Conservation (phyloP, 805 yeast genomes). For the Lipomyces spencermartinsiae region DNA sequence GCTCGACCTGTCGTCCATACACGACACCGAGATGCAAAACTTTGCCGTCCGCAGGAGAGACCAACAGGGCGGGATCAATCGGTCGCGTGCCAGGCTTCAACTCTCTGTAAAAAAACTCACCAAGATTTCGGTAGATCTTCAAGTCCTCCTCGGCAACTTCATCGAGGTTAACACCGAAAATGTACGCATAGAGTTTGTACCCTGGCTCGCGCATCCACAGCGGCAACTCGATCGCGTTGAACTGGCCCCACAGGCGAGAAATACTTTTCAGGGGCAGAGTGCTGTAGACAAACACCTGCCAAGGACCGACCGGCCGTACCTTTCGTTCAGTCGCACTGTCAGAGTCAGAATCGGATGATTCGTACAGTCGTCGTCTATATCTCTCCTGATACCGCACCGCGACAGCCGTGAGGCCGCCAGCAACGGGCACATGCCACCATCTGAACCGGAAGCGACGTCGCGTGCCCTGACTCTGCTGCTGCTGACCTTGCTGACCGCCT, state of each 20-base stretch:
- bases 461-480: constrained; percentile 11
- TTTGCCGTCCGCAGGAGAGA: constrained; percentile 93
- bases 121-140: constrained; percentile 73
- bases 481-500: constrained; percentile 5
- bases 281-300: constrained; percentile 89
- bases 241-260: constrained; percentile 93
- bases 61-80: constrained; percentile 67
- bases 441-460: constrained; percentile 29
- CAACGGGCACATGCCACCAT: constrained; percentile 40
- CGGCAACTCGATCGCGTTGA: constrained; percentile 84
- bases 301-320: constrained; percentile 72
- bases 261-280: constrained; percentile 89
- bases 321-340: constrained; percentile 7
- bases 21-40: constrained; percentile 83
- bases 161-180: constrained; percentile 87
- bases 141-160: constrained; percentile 89
- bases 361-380: constrained; percentile 14
- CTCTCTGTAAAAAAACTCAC: constrained; percentile 89
- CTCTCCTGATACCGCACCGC: constrained; percentile 25
- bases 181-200: constrained; percentile 71
- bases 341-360: constrained; percentile 1
- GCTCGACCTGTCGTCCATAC: constrained; percentile 79
- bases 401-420: constrained; percentile 37
- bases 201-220: constrained; percentile 87
- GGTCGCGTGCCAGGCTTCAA: constrained; percentile 82